Evolutionary conservation across 129 eudicot genomes (phyloP), one percentile per base, ranked within the genome.

Genomic region (Glebionis coronaria): DNA sequence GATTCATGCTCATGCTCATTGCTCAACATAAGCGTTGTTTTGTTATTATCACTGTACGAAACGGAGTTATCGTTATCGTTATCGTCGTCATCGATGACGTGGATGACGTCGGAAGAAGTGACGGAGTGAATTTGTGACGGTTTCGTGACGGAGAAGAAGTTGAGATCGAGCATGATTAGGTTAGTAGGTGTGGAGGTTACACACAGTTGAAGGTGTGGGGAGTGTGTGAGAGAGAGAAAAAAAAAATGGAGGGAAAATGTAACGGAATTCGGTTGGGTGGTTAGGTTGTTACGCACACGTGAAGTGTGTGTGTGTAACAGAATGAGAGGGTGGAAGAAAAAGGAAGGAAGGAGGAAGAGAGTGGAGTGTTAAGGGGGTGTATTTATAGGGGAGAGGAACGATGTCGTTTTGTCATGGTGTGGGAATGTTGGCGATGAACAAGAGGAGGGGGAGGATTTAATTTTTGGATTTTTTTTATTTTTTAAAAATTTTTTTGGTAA

Each of bases 141-240:
- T 54, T 61, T 80, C 15, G 44, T 73, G 4, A 69, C 74, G 28
- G 76, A 55, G 21, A 57, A 76, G 49, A 67, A 68, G 75, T 87
- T 87, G 55, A 87, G 95, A 83, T 87, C 95, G 78, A 87, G 71
- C 95, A 87, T 86, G 62, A 77, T 72, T 56, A 1, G 25, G 1
- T 23, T 23, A 10, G 27, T 23, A 10, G 27, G 29, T 19, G 60
- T 10, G 60, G 42, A 61, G 38, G 15, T 19, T 4, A 47, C 58
- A 71, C 42, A 29, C 68, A 47, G 59, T 60, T 60, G 21, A 38
- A 29, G 76, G 15, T 21, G 44, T 23, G 45, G 15, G 35, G n/a
- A 25, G 73, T 45, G 56, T 47, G 69, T 19, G 70, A n/a, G n/a
- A n/a, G n/a, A n/a, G n/a, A 61, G 80, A 66, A 52, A 61, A 19